Base-by-base conservation (phyloP, 1,284 basidiomycete genomes). In the Coniophora puteana region DNA sequence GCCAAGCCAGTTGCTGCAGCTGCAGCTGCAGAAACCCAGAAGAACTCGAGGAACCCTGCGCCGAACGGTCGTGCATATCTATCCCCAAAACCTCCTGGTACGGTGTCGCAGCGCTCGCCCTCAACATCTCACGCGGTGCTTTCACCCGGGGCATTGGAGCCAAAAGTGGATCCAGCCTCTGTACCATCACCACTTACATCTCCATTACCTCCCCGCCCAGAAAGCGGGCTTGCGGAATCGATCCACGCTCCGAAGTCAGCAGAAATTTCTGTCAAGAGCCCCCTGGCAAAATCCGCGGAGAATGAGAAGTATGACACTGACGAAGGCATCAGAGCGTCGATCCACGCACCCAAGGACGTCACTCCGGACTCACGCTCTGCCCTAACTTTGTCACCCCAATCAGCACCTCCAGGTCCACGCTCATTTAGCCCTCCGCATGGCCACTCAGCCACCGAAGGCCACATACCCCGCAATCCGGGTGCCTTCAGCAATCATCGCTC, bases 401-500 rank as follows among this genome's bases (percentile, higher is more conserved):
- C 44, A 5, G 4, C 44, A 35, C 25, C 41, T 3, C 38, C 61
- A 12, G 3, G 44, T 21, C 33, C 47, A 11, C 58, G 25, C 23
- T 31, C 43, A 18, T 43, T 30, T 14, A 43, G 28, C n/a, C 40
- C 40, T n/a, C 28, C 63, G 1, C 78, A 82, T 47, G 65, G 59
- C 12, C 72, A 80, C 18, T 69, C 78, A 18, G 74, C 76, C 35
- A 78, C 76, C 16, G 64, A 74, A 38, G 76, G 73, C 53, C 42
- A 45, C 62, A 50, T 47, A 54, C 40, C 31, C 48, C 42, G 39
- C n/a, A n/a, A n/a, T n/a, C 53, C 47, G 45, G 49, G 43, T 30
- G 55, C 40, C 49, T 58, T 51, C 8, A 36, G 26, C 3, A 51
- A 51, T 46, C 50, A 52, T 24, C 65, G 63, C 30, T 62, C 62